Evolutionary conservation across 1,284 basidiomycete species (phyloP).

Genomic region (Apiotrichum porosum): DNA sequence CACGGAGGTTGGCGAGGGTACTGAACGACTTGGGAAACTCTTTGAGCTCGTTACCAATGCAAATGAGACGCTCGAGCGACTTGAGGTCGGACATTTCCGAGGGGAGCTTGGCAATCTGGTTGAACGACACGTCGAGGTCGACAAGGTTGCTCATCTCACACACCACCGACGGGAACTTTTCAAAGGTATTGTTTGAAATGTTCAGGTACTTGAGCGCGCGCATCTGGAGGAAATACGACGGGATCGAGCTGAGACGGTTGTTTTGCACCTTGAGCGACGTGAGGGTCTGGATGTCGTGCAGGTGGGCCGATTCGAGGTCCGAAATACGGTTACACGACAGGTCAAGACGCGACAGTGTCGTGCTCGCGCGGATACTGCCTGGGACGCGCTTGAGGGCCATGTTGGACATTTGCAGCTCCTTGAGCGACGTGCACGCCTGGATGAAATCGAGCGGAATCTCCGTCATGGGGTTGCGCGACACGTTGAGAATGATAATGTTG

Average conservation of each 20-base stretch:
- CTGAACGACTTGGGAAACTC: slow-evolving; percentile 67
- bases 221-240: slow-evolving; percentile 76
- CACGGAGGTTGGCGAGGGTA: slow-evolving; percentile 60
- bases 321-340: slow-evolving; percentile 89
- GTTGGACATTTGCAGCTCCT: slow-evolving; percentile 81
- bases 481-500: slow-evolving; percentile 77
- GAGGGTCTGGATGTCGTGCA: slow-evolving; percentile 73
- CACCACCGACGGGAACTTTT: slow-evolving; percentile 70
- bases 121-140: slow-evolving; percentile 94
- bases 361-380: slow-evolving; percentile 70
- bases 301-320: slow-evolving; percentile 78
- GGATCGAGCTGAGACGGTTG: slow-evolving; percentile 84
- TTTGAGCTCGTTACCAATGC: slow-evolving; percentile 82
- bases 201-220: slow-evolving; percentile 72
- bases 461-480: slow-evolving; percentile 92
- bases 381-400: slow-evolving; percentile 95
- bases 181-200: slow-evolving; percentile 96
- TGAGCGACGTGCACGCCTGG: slow-evolving; percentile 76
- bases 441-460: slow-evolving; percentile 97
- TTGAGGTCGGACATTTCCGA: slow-evolving; percentile 69
- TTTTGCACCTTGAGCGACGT: slow-evolving; percentile 77
- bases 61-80: slow-evolving; percentile 68
- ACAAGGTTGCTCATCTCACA: slow-evolving; percentile 67
- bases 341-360: slow-evolving; percentile 75
- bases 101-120: slow-evolving; percentile 77